Conservation (phyloP, 768 basidiomycete species). For the Rhodotorula diobovata region DNA sequence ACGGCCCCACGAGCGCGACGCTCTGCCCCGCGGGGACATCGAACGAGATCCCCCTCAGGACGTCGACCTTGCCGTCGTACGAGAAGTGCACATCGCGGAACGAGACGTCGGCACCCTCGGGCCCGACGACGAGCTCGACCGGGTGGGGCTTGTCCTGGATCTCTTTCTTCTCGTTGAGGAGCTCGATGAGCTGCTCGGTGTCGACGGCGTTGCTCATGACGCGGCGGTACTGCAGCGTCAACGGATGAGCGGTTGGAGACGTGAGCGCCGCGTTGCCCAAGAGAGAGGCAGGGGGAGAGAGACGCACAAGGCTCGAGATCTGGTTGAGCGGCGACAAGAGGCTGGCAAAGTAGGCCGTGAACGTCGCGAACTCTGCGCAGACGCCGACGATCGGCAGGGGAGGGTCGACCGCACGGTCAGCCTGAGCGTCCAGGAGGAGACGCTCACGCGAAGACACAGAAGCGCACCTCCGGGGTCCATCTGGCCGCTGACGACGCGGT, state of each 20-base stretch:
- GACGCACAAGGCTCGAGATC: neutral
- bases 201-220: slow-evolving; percentile 23
- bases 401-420: too few relatives aligned
- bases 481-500: slow-evolving; percentile 58
- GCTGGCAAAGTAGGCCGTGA: slow-evolving; percentile 59
- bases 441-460: neutral
- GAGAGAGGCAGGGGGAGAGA: neutral
- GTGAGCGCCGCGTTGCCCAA: neutral
- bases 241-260: too few relatives aligned
- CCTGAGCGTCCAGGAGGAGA: too few relatives aligned
- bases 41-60: slow-evolving; percentile 75
- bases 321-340: slow-evolving; percentile 20
- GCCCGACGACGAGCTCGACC: slow-evolving; percentile 55
- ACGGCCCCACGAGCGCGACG: slow-evolving; percentile 83
- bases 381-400: too few relatives aligned
- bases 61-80: slow-evolving; percentile 55
- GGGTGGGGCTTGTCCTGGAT: slow-evolving; percentile 75
- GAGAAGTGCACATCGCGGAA: slow-evolving; percentile 87
- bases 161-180: slow-evolving; percentile 76
- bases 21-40: slow-evolving; percentile 78
- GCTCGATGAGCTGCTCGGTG: slow-evolving; percentile 67
- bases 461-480: slow-evolving; percentile 27
- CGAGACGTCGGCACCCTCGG: slow-evolving; percentile 72
- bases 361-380: neutral
- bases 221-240: neutral